Evolutionary conservation across 371 early-diverging fungal species (phyloP), one percentile per base, ranked within the genome.

Genomic region (Rhizopus stolonifer): DNA sequence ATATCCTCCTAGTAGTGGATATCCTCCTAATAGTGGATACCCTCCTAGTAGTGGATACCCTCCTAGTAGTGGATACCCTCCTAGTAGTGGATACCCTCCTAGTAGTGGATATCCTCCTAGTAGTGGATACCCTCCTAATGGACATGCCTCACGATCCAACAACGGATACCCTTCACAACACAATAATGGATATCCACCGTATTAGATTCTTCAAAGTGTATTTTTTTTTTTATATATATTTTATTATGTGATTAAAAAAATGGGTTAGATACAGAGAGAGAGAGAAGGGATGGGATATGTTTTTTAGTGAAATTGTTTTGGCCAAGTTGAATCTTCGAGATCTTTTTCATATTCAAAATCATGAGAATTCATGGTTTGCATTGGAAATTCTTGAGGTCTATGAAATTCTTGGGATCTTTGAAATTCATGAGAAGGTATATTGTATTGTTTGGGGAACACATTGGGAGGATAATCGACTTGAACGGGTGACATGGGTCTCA

Each of bases 401-500:
- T 6, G 2, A 9, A 11, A 29, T 29, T 6, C 9, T 29, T 6
- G 29, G 1, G 29, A 6, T 29, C 11, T 11, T 9, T 29, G 29
- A 29, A 11, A 29, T 11, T 0, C 25, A 1, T 4, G 52, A 34
- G 24, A 42, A n/a, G 24, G 49, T 14, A 51, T 46, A 18, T 45
- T 40, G n/a, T 49, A 60, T 18, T 49, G 56, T 18, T 49, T 58
- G 15, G 36, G 1, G n/a, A 8, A 36, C 5, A 15, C 36, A 36
- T 4, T 36, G 4, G 53, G 22, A 25, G 65, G 56, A 34, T 63
- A 61, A 38, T 67, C 66, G 3, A 67, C 74, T 43, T 64, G 53
- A 0, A 74, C 46, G 6, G 71, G 75, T 10, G 67, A 61, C 75
- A 74, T 74, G 17, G 69, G 56, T 4, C 71, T 64, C 49, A 71